Base-by-base conservation (phyloP, 176 grass and related monocot species). In the Carex kokanica region DNA sequence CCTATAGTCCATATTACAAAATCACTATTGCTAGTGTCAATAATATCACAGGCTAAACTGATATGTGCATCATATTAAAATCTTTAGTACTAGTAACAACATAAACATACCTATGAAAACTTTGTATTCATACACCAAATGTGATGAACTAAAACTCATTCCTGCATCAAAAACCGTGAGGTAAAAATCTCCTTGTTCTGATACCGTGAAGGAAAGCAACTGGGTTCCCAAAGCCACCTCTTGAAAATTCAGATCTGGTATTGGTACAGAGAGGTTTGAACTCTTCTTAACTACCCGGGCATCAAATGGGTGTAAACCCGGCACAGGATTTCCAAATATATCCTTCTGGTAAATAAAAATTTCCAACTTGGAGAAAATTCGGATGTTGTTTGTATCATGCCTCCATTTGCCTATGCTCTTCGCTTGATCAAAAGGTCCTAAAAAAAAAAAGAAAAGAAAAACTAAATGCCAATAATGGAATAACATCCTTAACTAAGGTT, bases 321-420 rank as follows among this genome's bases (percentile, higher is more conserved):
- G 87, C 31, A 92, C 90, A 29, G 71, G 34, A 41, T 97, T 97
- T 40, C 90, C 92, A 40, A 88, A 97, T 1, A 53, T 29, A 80
- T 97, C 95, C 80, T 67, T 91, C 85, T 92, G 90, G 69, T 91
- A 69, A 88, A 97, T 83, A 15, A 97, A 88, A 1, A 97, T 57
- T 87, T 94, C 95, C 53, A 91, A 79, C 75, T 82, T 94, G 13
- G 92, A 94, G 61, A 89, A 91, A 43, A 94, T 83, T 75, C 92
- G 87, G 59, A 97, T 55, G 15, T 52, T 34, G 53, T 85, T 97
- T 17, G 74, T 86, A 25, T 85, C 87, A 79, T 88, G 67, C 68
- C 88, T 92, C 94, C 92, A 97, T 56, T 56, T 70, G 20, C 81
- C 82, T 34, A 81, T 74, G 65, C 85, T 92, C 49, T 87, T 91